Base-by-base conservation (phyloP, 306 rosid genomes). In the Canavalia ensiformis region DNA sequence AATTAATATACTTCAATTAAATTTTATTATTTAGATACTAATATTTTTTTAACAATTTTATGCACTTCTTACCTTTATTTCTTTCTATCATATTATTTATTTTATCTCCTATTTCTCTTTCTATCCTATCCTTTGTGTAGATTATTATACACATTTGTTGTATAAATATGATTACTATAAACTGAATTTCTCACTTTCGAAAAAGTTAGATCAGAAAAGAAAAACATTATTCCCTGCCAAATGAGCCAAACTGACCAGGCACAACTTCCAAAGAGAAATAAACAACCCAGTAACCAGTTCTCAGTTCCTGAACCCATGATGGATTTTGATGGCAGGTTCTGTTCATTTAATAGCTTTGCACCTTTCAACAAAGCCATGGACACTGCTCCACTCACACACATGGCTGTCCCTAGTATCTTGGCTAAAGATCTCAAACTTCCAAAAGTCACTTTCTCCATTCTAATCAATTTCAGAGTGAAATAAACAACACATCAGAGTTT, bases 161-260 rank as follows among this genome's bases (percentile, higher is more conserved):
- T 18, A 18, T 18, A 18, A 18, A 18, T 18, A 18, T 18, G 25
- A 18, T 18, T 18, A 18, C 25, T 18, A 18, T 18, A 18, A 18
- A 18, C 25, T 18, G 25, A 18, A 18, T 18, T 18, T 18, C 25
- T 18, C 25, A 18, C 25, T 18, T 18, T 18, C 25, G 25, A 18
- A 18, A 18, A 18, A 18, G 25, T 18, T 18, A 18, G 25, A 18
- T 18, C 25, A 18, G 25, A 18, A 18, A 18, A 18, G 25, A 18
- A 18, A 18, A 18, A 18, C 25, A 18, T 18, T 18, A 18, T 56
- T 13, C 84, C 92, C 90, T 80, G 86, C 69, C 87, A 77, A 82
- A 84, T 89, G 51, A 91, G 71, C 90, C 92, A 91, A 52, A 77
- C 0, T 0, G 96, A 47, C 91, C 93, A 88, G 28, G 74, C 83